Evolutionary conservation across 2,329 filamentous ascomycete species (phyloP), one percentile per base, ranked within the genome.

Genomic region (Apiospora aurea): DNA sequence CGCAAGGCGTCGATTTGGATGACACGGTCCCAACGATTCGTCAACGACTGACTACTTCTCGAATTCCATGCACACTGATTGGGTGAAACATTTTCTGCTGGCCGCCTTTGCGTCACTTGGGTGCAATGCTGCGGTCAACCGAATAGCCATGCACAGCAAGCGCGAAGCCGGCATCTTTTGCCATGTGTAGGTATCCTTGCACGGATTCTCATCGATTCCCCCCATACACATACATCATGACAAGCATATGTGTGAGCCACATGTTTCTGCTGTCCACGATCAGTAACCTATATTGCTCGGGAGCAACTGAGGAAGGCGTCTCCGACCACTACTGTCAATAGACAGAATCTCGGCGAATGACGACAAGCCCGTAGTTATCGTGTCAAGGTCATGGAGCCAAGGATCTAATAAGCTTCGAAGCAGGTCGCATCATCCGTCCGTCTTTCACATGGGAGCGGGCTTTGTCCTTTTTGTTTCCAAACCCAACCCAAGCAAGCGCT

Each of bases 371-470:
- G 38, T 41, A 11, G 38, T 3, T 41, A 8, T 41, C 1, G 26
- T 29, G 26, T 29, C 26, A 29, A 29, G 26, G 26, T 29, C 26
- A 29, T 1, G 26, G 26, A 38, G 29, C 4, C 29, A 41, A 38
- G 57, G 34, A 64, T 38, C 29, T n/a, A 21, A 29, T n/a, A 21
- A 29, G 53, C 10, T 64, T 53, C 14, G 24, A 64, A 64, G 7
- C 18, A 38, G 57, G 11, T 38, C 29, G 57, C 57, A 38, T 14
- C 53, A n/a, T 38, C 34, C 16, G n/a, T 64, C 29, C 26, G 26
- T 29, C 26, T 64, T 41, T 64, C 57, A 64, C 57, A 18, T 64
- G 57, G 57, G 21, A 38, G 57, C 29, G 57, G 57, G 57, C 29
- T 64, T 64, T 38, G 57, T 64, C 29, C 34, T n/a, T 64, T 29